These are phyloP conservation scores for Phytophthora kernoviae DNA, from an alignment of 352 stramenopile genomes.

Conservation along the genomic window DNA sequence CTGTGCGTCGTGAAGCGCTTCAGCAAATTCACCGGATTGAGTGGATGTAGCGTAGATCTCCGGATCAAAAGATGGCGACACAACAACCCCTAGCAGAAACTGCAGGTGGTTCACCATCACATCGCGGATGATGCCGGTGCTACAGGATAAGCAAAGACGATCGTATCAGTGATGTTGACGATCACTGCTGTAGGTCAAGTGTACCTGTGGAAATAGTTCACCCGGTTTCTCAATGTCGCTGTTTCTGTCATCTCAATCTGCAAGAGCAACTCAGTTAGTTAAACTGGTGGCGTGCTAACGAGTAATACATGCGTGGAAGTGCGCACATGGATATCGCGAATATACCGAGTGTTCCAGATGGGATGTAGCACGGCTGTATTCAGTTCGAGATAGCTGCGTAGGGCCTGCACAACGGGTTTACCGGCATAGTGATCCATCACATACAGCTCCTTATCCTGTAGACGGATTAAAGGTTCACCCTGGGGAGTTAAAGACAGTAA, in stretches of 20 bases:
- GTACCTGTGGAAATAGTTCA: constrained; percentile 76
- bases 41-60: not conserved
- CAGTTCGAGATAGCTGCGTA: constrained; percentile 51
- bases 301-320: not conserved
- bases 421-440: constrained; percentile 90
- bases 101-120: constrained; percentile 87
- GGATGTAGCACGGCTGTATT: constrained; percentile 46
- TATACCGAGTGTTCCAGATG: constrained; percentile 36
- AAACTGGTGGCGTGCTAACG: not conserved
- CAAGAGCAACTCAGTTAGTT: not conserved
- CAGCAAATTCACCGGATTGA: constrained; percentile 2
- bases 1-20: constrained; percentile 12
- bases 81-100: constrained; percentile 49
- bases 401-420: constrained; percentile 65
- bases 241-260: constrained; percentile 77
- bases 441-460: constrained; percentile 72
- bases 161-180: not conserved
- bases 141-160: constrained; percentile 8
- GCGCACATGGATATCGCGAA: constrained; percentile 26
- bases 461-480: too few species aligned
- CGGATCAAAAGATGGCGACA: constrained; percentile 37
- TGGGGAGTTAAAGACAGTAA: not conserved
- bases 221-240: constrained; percentile 58
- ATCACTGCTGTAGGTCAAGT: constrained; percentile 3
- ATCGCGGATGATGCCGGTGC: constrained; percentile 77